A percentile compares a stretch with the other conserved stretches of the same genome.
Evolutionary conservation across 192 early-diverging fungal genomes (phyloP).

Genomic region (Podila epigama): DNA sequence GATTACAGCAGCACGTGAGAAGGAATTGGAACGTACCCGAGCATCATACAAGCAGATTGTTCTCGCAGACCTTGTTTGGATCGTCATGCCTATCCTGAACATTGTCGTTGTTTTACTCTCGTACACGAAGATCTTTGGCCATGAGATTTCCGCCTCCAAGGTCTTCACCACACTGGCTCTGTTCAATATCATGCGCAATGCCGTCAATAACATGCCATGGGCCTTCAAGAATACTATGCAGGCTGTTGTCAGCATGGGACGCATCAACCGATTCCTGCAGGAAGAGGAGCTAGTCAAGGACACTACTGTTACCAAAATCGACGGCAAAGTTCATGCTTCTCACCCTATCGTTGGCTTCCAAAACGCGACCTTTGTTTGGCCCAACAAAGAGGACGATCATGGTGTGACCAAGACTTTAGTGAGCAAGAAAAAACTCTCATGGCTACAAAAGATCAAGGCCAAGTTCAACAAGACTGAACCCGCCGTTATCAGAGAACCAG

Average conservation of each 20-base stretch:
- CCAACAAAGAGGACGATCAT: conserved; percentile 32
- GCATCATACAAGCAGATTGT: conserved; percentile 56
- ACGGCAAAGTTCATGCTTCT: conserved; percentile 59
- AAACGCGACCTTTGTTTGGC: conserved; percentile 24
- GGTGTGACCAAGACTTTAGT: conserved; percentile 41
- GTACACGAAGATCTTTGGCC: conserved; percentile 64
- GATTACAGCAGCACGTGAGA: conserved; percentile 66
- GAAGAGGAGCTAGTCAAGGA: conserved; percentile 72
- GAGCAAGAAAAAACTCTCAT: conserved; percentile 7
- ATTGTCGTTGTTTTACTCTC: conserved; percentile 64
- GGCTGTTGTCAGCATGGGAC: conserved; percentile 64
- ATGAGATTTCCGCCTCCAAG: conserved; percentile 50
- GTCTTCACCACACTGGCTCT: conserved; percentile 77
- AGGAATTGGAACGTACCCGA: conserved; percentile 62
- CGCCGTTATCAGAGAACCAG: neutral
- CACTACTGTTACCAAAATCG: conserved; percentile 18
- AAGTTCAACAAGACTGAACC: conserved; percentile 16
- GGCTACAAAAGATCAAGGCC: conserved; percentile 8
- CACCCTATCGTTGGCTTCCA: conserved; percentile 45
- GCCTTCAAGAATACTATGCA: conserved; percentile 59
- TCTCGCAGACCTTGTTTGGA: conserved; percentile 59
- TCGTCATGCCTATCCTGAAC: conserved; percentile 64
- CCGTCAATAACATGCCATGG: conserved; percentile 65
- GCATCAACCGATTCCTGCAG: conserved; percentile 75
- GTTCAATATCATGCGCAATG: conserved; percentile 68